Percentiles rank a stretch among this genome's conserved stretches.
Evolutionary conservation across 2,329 filamentous ascomycete genomes (phyloP).

Genomic region (Thelonectria blattea): DNA sequence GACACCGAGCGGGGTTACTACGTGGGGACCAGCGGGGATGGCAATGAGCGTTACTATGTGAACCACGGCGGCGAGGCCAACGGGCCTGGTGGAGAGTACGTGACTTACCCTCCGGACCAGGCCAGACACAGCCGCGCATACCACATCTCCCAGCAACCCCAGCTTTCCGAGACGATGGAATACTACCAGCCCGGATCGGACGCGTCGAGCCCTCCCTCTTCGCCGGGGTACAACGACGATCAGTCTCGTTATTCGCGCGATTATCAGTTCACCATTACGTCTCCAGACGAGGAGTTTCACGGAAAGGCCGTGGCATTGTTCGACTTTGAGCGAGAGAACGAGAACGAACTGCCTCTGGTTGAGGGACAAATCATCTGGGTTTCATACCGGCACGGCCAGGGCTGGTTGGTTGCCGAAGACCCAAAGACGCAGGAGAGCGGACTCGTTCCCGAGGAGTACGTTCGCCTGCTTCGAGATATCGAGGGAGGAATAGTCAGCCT

Average conservation of each 20-base stretch:
- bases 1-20: constrained; percentile 71
- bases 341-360: constrained; percentile 90
- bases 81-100: constrained; percentile 78
- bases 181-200: constrained; percentile 62
- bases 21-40: constrained; percentile 70
- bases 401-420: constrained; percentile 96
- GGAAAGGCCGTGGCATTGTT: constrained; percentile 95
- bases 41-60: constrained; percentile 76
- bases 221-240: constrained; percentile 64
- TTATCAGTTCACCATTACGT: constrained; percentile 94
- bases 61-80: constrained; percentile 72
- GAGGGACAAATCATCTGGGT: constrained; percentile 98
- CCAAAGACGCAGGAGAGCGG: constrained; percentile 93
- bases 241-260: constrained; percentile 86
- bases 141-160: constrained; percentile 51
- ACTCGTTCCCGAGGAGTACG: constrained; percentile 95
- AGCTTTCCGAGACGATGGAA: constrained; percentile 56
- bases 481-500: constrained; percentile 85
- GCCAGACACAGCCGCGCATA: constrained; percentile 61
- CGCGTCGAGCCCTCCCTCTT: constrained; percentile 63
- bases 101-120: constrained; percentile 76
- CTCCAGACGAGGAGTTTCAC: constrained; percentile 96
- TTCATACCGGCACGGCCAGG: constrained; percentile 93
- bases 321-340: constrained; percentile 93
- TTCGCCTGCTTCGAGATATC: constrained; percentile 88